These are phyloP conservation scores for Aspergillus latus DNA, from an alignment of 2,329 filamentous ascomycete species.

Conservation along the genomic window DNA sequence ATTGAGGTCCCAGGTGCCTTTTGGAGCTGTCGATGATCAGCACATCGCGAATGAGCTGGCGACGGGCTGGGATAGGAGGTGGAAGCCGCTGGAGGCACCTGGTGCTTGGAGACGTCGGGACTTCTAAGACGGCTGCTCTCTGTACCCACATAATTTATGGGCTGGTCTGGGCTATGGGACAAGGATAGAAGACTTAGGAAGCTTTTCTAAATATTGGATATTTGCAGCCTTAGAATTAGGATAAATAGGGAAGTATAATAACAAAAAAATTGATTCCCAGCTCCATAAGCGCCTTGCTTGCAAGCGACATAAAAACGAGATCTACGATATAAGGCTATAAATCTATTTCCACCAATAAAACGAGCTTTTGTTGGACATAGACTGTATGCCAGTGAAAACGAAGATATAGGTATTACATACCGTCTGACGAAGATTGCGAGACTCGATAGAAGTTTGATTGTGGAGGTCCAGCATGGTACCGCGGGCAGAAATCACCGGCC, in stretches of 20 bases:
- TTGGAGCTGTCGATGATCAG: slow-evolving; percentile 22
- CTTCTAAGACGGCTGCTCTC: background rate
- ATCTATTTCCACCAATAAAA: slow-evolving; percentile 12
- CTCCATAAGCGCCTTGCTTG: slow-evolving; percentile 35
- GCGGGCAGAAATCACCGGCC: background rate
- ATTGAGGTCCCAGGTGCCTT: slow-evolving; percentile 37
- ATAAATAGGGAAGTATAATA: background rate
- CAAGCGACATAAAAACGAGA: slow-evolving; percentile 18
- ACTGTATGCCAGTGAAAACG: background rate
- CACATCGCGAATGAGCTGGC: slow-evolving; percentile 23
- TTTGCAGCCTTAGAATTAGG: too few relatives aligned
- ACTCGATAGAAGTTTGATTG: background rate
- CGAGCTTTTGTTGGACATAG: slow-evolving; percentile 6
- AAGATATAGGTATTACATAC: background rate
- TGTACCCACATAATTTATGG: background rate
- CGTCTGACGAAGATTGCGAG: background rate
- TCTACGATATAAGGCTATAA: slow-evolving; percentile 22
- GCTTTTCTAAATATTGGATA: too few relatives aligned
- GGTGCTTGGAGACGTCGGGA: slow-evolving; percentile 32
- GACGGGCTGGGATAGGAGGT: slow-evolving; percentile 42
- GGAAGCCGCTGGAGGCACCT: slow-evolving; percentile 32
- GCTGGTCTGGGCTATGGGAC: background rate
- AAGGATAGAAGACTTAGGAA: background rate
- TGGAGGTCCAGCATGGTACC: slow-evolving; percentile 8
- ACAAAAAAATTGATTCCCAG: slow-evolving; percentile 18